Evolutionary conservation across 371 early-diverging fungal species (phyloP).

Genomic region (Actinomortierella wolfii): DNA sequence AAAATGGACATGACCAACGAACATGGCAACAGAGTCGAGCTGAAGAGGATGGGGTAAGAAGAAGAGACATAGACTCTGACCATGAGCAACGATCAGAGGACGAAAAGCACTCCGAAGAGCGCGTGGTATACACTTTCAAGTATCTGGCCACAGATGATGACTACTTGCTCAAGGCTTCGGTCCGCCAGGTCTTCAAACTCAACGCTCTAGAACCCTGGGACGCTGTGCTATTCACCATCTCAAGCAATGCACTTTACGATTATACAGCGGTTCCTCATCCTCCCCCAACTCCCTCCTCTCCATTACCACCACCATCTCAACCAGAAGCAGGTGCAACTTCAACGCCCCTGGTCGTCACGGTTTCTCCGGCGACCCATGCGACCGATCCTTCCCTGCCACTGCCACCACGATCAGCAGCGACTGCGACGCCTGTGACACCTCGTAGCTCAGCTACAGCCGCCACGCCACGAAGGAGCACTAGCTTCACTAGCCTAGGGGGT

Average conservation of each 20-base stretch:
- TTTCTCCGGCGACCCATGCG: not conserved
- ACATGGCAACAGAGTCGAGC: too few relatives aligned
- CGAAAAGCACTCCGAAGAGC: constrained; percentile 2
- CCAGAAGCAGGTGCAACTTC: not conserved
- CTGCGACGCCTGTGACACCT: not conserved
- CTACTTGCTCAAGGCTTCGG: constrained; percentile 67
- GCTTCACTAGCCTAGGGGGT: too few relatives aligned
- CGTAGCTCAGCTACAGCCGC: not conserved
- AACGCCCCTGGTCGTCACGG: too few relatives aligned
- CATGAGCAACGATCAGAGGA: too few relatives aligned
- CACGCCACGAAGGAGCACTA: not conserved
- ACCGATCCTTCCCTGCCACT: not conserved
- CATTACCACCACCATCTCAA: not conserved
- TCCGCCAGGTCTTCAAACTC: constrained; percentile 71
- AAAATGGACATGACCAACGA: too few relatives aligned
- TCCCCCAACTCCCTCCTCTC: not conserved
- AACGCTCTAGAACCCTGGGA: constrained; percentile 75
- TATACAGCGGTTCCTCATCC: constrained; percentile 1
- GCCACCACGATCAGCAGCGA: not conserved
- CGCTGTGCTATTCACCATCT: constrained; percentile 67
- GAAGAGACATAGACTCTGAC: too few relatives aligned
- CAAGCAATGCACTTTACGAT: constrained; percentile 19
- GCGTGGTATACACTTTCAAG: constrained; percentile 25
- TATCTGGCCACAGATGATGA: constrained; percentile 82
- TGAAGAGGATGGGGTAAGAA: too few relatives aligned